Evolutionary conservation across 805 yeast species (phyloP).

Genomic region (Starmerella sp.): DNA sequence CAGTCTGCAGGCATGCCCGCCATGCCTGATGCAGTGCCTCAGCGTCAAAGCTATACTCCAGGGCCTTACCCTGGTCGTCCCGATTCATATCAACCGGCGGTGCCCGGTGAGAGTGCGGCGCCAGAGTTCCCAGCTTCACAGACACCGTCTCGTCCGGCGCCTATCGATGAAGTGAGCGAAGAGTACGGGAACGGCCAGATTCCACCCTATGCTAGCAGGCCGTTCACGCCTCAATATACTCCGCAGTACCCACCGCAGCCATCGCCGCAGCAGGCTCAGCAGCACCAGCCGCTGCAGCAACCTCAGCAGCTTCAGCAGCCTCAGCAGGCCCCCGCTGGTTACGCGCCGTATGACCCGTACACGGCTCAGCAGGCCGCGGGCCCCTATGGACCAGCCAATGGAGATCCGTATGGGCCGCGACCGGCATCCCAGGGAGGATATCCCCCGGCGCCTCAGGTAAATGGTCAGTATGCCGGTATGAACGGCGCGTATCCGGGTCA

Average conservation of each 20-base stretch:
- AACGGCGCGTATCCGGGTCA: not conserved
- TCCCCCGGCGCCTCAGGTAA: not conserved
- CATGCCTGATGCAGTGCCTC: not conserved
- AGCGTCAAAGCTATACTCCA: slow-evolving; percentile 14
- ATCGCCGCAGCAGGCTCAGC: not conserved
- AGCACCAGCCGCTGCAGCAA: not conserved
- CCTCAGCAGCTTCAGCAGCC: not conserved
- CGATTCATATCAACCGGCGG: not conserved
- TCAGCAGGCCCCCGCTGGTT: not conserved
- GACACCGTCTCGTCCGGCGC: slow-evolving; percentile 2
- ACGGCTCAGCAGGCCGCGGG: no score
- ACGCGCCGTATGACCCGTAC: not conserved
- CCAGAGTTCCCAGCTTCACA: not conserved
- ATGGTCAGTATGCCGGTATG: not conserved
- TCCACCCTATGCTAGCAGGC: not conserved
- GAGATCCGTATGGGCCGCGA: not conserved
- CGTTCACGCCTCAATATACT: not conserved
- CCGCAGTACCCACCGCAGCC: not conserved
- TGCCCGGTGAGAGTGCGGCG: not conserved
- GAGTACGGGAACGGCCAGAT: slow-evolving; percentile 1
- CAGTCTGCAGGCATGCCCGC: not conserved
- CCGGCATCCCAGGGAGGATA: not conserved
- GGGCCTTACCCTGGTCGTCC: slow-evolving; percentile 9
- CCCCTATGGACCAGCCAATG: no score
- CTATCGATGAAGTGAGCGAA: slow-evolving; percentile 11